These are phyloP conservation scores for Eimeria brunetti DNA, from an alignment of 169 alveolate species.

Conservation along the genomic window DNA sequence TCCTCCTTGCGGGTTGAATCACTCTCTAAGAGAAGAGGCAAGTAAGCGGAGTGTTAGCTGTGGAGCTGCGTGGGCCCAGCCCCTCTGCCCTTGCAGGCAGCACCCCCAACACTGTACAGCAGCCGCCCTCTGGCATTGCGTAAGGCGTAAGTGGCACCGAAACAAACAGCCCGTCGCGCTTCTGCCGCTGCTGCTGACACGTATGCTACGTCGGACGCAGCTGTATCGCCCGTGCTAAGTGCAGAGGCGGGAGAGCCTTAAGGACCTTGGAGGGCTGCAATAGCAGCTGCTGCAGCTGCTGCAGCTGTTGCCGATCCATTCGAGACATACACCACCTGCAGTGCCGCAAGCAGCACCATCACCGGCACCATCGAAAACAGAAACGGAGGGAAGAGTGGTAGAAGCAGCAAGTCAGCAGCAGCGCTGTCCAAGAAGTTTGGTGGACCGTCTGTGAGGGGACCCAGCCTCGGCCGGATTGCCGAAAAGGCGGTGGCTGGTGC, in stretches of 20 bases:
- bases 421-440: not conserved
- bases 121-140: not conserved
- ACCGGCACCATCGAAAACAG: not conserved
- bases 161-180: not conserved
- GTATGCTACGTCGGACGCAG: not conserved
- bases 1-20: conserved; percentile 61
- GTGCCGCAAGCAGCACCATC: not conserved
- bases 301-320: conserved; percentile 29
- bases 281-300: conserved; percentile 17
- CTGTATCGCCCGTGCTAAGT: not conserved
- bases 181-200: conserved; percentile 18
- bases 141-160: not conserved
- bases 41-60: not conserved
- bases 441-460: not conserved
- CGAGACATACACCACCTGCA: conserved; percentile 14
- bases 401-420: conserved; percentile 16
- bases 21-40: conserved; percentile 18
- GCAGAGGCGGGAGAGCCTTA: not conserved
- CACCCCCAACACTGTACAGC: not conserved
- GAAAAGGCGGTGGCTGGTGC: conserved; percentile 7
- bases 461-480: not conserved
- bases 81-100: not conserved
- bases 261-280: not conserved
- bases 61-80: not conserved
- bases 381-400: not conserved